Evolutionary conservation across 2,329 filamentous ascomycete genomes (phyloP), one percentile per base, ranked within the genome.

Genomic region (Hymenoscyphus scutula): DNA sequence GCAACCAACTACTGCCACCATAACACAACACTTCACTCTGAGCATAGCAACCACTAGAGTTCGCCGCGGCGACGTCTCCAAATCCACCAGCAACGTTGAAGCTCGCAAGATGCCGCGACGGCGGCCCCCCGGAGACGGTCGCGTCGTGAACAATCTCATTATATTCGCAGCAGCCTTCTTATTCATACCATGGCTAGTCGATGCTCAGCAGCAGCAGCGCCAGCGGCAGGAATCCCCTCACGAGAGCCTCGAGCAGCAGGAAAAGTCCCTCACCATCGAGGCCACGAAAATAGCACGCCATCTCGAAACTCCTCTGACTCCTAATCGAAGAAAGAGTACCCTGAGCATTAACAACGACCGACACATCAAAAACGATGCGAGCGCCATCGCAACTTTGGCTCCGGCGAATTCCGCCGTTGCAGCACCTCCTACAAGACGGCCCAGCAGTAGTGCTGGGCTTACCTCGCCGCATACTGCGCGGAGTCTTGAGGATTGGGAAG

Each of bases 401-500:
- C 92, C 92, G 91, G 93, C 89, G 81, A 80, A 86, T 82, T 86
- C 91, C 89, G 94, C 92, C 90, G 93, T 97, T 84, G 86, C 91
- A 97, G 93, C 92, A 91, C 91, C 90, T 86, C 78, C 78, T 79
- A 86, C 87, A 86, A 83, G 85, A 86, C 80, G 82, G 76, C 85
- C 84, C 79, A 84, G 82, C 68, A 70, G 79, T 62, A 81, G 83
- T 76, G 82, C 83, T 76, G 87, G 87, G 73, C 82, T 90, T 78
- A 85, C 89, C 81, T 88, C 90, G 90, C 90, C 89, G 89, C 89
- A 91, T 76, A 62, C 84, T 89, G 94, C 92, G 93, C 93, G 94
- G 87, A 96, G 89, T 84, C 84, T 98, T 85, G 89, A 93, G 86
- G 94, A 97, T 81, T 98, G 94, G 94, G 92, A 97, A 90, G 93